These are phyloP conservation scores for Melanopsichium pennsylvanicum DNA, from an alignment of 1,284 basidiomycete genomes.

Conservation along the genomic window DNA sequence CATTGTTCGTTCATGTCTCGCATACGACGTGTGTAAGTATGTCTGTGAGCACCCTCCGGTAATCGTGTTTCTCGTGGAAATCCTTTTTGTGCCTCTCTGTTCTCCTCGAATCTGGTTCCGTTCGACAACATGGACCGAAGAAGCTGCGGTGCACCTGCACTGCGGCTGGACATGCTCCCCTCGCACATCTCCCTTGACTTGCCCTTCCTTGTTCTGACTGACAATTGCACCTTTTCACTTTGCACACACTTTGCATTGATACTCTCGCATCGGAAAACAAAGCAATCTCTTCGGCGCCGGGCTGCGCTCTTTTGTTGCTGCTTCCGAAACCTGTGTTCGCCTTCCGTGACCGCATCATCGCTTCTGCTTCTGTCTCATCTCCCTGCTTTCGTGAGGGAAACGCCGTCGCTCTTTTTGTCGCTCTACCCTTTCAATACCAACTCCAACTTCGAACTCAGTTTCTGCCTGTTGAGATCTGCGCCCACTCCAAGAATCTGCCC, in stretches of 20 bases:
- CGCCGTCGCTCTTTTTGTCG: neutral
- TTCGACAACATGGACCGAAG: neutral
- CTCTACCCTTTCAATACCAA: neutral
- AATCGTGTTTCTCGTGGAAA: too few species aligned
- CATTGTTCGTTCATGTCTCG: neutral
- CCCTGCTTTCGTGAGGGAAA: too few species aligned
- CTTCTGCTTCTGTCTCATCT: neutral
- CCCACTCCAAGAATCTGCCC: conserved; percentile 1
- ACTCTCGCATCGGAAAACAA: neutral
- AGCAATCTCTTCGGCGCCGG: too few species aligned
- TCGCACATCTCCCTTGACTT: neutral
- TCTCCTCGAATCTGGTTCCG: neutral
- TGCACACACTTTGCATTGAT: neutral
- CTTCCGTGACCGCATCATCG: neutral
- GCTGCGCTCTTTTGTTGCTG: too few species aligned
- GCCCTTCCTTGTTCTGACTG: neutral
- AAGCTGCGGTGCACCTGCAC: conserved; percentile 12
- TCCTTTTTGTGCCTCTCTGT: too few species aligned
- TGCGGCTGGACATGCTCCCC: conserved; percentile 1
- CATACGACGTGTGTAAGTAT: neutral
- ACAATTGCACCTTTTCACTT: too few species aligned
- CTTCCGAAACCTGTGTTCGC: too few species aligned
- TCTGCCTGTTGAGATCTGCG: conserved; percentile 1
- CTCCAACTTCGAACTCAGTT: conserved; percentile 2
- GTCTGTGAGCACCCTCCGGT: too few species aligned